Evolutionary conservation across 176 grass and related monocot genomes (phyloP).

Genomic region (Cenchrus americanus): DNA sequence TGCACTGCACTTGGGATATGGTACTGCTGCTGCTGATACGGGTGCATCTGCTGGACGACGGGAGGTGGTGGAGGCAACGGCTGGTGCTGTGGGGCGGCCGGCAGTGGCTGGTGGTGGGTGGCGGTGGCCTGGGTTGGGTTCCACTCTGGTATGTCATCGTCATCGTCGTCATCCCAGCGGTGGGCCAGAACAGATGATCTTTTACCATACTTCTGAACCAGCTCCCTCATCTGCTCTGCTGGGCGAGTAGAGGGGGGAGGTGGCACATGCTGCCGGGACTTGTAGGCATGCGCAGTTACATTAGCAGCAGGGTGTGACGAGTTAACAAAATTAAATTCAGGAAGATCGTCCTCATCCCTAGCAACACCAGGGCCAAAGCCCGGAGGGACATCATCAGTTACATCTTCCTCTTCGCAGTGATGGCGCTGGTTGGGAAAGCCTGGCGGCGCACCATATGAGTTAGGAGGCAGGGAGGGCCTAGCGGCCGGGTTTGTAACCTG

Average conservation of each 20-base stretch:
- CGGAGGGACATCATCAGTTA: slow-evolving; percentile 82
- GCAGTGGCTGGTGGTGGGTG: not conserved
- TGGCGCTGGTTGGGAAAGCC: slow-evolving; percentile 46
- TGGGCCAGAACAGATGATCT: slow-evolving; percentile 48
- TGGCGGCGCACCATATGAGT: slow-evolving; percentile 26
- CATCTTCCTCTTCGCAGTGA: slow-evolving; percentile 51
- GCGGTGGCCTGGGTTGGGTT: slow-evolving; percentile 52
- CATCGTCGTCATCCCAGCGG: slow-evolving; percentile 54
- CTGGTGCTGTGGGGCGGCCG: slow-evolving; percentile 30
- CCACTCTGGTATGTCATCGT: slow-evolving; percentile 97
- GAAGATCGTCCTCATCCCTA: slow-evolving; percentile 73
- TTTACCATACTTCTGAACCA: slow-evolving; percentile 73
- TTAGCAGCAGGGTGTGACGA: slow-evolving; percentile 55
- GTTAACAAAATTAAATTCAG: slow-evolving; percentile 72
- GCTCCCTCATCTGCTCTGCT: slow-evolving; percentile 63
- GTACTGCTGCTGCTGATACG: slow-evolving; percentile 48
- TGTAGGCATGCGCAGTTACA: slow-evolving; percentile 55
- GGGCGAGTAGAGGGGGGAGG: slow-evolving; percentile 42
- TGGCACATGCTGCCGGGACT: slow-evolving; percentile 45
- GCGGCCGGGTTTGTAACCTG: slow-evolving; percentile 45
- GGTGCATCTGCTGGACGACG: slow-evolving; percentile 39
- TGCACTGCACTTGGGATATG: slow-evolving; percentile 39
- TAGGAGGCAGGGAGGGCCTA: slow-evolving; percentile 42
- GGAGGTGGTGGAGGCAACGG: slow-evolving; percentile 37
- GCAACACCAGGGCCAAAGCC: slow-evolving; percentile 81